Percentiles rank a stretch among this genome's conserved stretches.
Evolutionary conservation across 441 rosid genomes (phyloP).

Genomic region (Breynia disticha): DNA sequence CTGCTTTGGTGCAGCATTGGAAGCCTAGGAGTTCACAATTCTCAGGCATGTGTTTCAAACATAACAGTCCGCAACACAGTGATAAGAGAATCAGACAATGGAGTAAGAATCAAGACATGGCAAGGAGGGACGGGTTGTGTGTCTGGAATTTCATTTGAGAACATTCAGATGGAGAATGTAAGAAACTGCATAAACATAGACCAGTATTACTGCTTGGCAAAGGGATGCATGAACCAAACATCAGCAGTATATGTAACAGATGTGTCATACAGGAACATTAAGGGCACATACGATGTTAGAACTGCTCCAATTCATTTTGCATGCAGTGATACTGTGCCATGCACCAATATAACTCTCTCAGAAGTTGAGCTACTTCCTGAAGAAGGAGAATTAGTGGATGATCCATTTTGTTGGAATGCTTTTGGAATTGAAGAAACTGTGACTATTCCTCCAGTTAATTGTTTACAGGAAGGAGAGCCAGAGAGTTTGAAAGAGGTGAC

Average conservation of each 20-base stretch:
- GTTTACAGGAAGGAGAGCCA: constrained; percentile 73
- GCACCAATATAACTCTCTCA: constrained; percentile 77
- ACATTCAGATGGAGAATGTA: constrained; percentile 91
- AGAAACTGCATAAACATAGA: constrained; percentile 81
- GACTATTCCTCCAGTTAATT: constrained; percentile 76
- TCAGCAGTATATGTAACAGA: constrained; percentile 73
- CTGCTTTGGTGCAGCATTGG: constrained; percentile 53
- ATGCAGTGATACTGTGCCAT: constrained; percentile 84
- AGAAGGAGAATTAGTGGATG: constrained; percentile 69
- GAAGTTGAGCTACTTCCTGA: constrained; percentile 90
- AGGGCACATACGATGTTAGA: constrained; percentile 79
- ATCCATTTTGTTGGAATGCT: constrained; percentile 94
- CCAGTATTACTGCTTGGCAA: constrained; percentile 72
- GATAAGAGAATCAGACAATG: constrained; percentile 85
- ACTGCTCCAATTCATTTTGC: constrained; percentile 87
- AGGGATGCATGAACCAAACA: constrained; percentile 62
- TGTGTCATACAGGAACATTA: constrained; percentile 60
- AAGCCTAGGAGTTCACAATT: constrained; percentile 86
- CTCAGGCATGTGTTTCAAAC: constrained; percentile 89
- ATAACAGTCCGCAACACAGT: constrained; percentile 54
- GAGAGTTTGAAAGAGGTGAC: constrained; percentile 26
- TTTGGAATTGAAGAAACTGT: constrained; percentile 72
- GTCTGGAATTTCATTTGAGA: constrained; percentile 53
- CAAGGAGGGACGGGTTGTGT: constrained; percentile 88
- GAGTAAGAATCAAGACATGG: constrained; percentile 90